Percentiles rank a stretch among this genome's conserved stretches.
Conservation (phyloP, 2,329 filamentous ascomycete species). For the Talaromyces verruculosus region DNA sequence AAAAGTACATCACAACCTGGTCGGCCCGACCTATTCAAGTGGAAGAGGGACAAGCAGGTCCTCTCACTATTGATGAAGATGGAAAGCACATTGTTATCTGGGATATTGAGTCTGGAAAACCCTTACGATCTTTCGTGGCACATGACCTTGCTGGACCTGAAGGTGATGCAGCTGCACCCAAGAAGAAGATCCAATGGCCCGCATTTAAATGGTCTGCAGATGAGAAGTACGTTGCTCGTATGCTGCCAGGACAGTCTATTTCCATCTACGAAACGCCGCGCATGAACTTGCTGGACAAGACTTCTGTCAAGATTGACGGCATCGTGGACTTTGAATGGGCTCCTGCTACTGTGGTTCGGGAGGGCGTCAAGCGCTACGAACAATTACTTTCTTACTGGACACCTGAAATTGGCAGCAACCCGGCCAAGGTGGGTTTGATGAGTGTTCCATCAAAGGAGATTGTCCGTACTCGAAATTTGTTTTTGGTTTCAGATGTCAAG, state of each 20-base stretch:
- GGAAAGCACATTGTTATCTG: constrained; percentile 99
- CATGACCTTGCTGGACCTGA: constrained; percentile 66
- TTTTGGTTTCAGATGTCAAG: constrained; percentile 97
- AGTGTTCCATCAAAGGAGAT: constrained; percentile 92
- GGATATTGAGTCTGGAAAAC: constrained; percentile 87
- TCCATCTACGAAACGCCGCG: constrained; percentile 85
- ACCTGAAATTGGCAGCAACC: constrained; percentile 95
- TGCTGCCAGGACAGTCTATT: constrained; percentile 84
- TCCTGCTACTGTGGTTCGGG: constrained; percentile 75
- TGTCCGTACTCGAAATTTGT: constrained; percentile 90
- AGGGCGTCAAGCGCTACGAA: constrained; percentile 87
- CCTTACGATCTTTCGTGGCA: constrained; percentile 89
- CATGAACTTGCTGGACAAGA: constrained; percentile 89
- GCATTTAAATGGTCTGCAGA: constrained; percentile 99
- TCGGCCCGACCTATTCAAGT: constrained; percentile 91
- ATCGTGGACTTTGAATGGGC: constrained; percentile 99
- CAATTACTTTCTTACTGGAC: constrained; percentile 99
- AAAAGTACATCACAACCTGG: constrained; percentile 96
- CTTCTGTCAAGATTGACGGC: constrained; percentile 91
- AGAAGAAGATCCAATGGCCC: constrained; percentile 96
- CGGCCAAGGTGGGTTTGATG: constrained; percentile 95
- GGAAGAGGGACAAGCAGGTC: constrained; percentile 73
- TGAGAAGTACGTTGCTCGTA: constrained; percentile 92
- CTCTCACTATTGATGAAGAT: constrained; percentile 84
- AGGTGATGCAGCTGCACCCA: constrained; percentile 61